Evolutionary conservation across 441 rosid genomes (phyloP), one percentile per base, ranked within the genome.

Genomic region (Arabidopsis lyrata): DNA sequence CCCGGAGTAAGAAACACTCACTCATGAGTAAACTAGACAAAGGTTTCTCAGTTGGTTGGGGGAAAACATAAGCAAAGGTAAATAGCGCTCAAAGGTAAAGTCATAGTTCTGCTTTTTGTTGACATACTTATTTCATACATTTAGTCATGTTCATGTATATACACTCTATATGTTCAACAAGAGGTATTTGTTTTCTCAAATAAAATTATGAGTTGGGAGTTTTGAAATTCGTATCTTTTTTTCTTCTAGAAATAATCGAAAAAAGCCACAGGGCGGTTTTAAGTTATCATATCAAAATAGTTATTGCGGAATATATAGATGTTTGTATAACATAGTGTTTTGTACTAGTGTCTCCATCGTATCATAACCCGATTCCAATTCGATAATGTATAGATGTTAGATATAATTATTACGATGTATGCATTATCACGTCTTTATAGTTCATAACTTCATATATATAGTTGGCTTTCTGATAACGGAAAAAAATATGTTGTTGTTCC

Each of bases 111-210:
- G 35, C 59, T 54, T 75, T 68, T 68, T 54, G 34, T 5, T 55
- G 64, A 20, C 78, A 61, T 68, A 53, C 68, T 68, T 49, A 53
- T 67, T 66, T 39, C 55, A 39, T 49, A 66, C 62, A 53, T 68
- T 34, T 60, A 39, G 38, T 68, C 55, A 68, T 58, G 36, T 53
- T 62, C 22, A 36, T 48, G 18, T 67, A 18, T 29, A 55, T 34
- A 45, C 27, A 56, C 34, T 67, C 59, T 20, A 49, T 8, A 38
- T 42, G 55, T 49, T 59, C 14, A 31, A 66, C 13, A 6, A 32
- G 38, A 66, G 20, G 53, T 29, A 22, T 6, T 5, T 55, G n/a
- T 35, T 63, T 42, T 44, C 16, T 54, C 56, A 9, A 44, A 42
- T 54, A 53, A 63, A 18, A 53, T 20, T 12, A 72, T 31, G 62